Base-by-base conservation (phyloP, 768 basidiomycete genomes). In the Lentinula detonsa region DNA sequence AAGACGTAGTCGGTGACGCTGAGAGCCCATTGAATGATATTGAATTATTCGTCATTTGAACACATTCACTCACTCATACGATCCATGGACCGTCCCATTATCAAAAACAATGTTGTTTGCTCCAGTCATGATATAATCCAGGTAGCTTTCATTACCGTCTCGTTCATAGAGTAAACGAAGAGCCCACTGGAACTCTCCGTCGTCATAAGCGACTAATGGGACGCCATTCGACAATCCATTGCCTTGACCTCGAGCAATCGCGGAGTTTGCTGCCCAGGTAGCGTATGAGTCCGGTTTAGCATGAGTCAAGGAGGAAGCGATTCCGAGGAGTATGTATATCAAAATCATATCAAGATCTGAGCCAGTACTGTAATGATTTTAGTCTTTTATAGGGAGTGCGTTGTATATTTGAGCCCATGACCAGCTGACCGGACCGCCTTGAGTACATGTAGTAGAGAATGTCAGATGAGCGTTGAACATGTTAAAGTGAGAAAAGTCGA, bases 221-320 rank as follows among this genome's bases (percentile, higher is more conserved):
- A 60, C 69, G 34, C 75, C 76, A 34, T 61, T 65, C 0, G 73
- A 61, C 11, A 77, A 66, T 4, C 78, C 78, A 65, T 79, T 76
- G 2, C 79, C 79, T 66, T 81, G 79, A 1, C 71, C 70, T 6
- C 78, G 72, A 40, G 69, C 65, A 57, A 80, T 80, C 2, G 72
- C 76, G 4, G 78, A 80, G 57, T 79, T 76, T 13, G 77, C 78
- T 21, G 77, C 76, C 78, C 78, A 81, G 2, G 73, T 68, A 11
- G 78, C 76, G 54, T 79, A 77, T 4, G 79, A 79, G 7, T 62
- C 43, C 18, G 74, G 75, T 2, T 72, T 68, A 5, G 74, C 74
- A 11, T 60, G 23, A 18, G 49, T 63, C 28, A 39, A 28, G 16
- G 40, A 21, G 56, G 4, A 2, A 9, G 9, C 15, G 42, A 45